phyloP scores from a whole-genome alignment of 2,329 filamentous ascomycete species.

The Epichloe sp. region DNA sequence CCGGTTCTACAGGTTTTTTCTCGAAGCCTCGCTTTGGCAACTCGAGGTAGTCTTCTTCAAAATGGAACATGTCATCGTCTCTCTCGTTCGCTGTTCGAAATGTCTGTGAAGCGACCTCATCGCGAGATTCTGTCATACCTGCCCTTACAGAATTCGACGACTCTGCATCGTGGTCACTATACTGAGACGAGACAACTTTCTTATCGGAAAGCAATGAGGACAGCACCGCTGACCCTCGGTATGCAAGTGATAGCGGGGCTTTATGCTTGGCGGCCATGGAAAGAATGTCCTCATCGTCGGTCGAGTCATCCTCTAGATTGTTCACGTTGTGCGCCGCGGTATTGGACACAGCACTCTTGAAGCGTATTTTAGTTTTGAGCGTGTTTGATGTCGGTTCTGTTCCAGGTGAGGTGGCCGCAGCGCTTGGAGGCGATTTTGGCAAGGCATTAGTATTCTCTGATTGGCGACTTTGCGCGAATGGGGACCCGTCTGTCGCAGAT shows the following conservation, averaged over 20 bases:
- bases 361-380: not conserved
- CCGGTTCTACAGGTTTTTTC: not conserved
- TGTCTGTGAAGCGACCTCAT: not conserved
- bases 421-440: not conserved
- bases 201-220: slow-evolving; percentile 14
- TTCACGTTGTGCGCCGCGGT: not conserved
- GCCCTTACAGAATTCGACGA: not conserved
- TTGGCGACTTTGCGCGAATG: not conserved
- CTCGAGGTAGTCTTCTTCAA: slow-evolving; percentile 25
- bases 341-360: too few relatives aligned
- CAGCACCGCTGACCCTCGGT: not conserved
- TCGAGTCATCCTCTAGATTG: slow-evolving; percentile 19
- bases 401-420: not conserved
- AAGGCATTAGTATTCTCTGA: not conserved
- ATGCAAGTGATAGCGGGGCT: not conserved
- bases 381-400: not conserved
- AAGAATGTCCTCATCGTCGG: slow-evolving; percentile 28
- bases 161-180: not conserved
- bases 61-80: slow-evolving; percentile 32
- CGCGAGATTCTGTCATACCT: not conserved
- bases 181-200: slow-evolving; percentile 3
- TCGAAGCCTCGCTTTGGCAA: slow-evolving; percentile 9
- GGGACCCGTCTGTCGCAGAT: slow-evolving; percentile 4
- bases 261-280: slow-evolving; percentile 23
- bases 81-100: slow-evolving; percentile 6